Evolutionary conservation across 148 eudicot species (phyloP).

Genomic region (Chenopodium album): DNA sequence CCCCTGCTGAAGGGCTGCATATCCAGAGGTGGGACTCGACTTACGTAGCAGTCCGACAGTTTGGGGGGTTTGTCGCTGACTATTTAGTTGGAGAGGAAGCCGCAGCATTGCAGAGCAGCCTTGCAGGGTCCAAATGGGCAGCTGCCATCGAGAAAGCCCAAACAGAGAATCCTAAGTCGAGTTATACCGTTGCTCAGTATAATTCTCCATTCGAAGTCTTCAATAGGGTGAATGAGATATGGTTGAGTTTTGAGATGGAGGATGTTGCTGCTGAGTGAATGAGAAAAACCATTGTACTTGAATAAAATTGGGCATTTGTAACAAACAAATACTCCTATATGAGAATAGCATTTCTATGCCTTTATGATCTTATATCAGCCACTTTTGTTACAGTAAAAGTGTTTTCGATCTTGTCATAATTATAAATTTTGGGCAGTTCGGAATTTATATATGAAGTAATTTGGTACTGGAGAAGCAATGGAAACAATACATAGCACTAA

Average conservation of each 20-base stretch:
- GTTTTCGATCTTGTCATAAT: no score
- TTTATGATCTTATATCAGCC: neutral
- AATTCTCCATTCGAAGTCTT: conserved; percentile 86
- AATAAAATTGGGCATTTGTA: neutral
- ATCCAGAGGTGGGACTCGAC: conserved; percentile 62
- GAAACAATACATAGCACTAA: neutral
- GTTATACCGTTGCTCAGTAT: conserved; percentile 76
- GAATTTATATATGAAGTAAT: neutral
- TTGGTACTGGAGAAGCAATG: neutral
- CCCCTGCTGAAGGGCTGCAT: conserved; percentile 62
- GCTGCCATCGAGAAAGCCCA: conserved; percentile 49
- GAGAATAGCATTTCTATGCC: neutral
- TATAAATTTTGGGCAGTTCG: no score
- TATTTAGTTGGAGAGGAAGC: conserved; percentile 58
- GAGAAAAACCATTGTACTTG: neutral
- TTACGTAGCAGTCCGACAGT: conserved; percentile 71
- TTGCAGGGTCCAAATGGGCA: conserved; percentile 65
- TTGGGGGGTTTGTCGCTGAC: conserved; percentile 61
- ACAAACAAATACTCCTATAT: neutral
- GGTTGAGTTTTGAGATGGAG: conserved; percentile 58
- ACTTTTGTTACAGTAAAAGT: neutral
- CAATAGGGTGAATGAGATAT: conserved; percentile 82
- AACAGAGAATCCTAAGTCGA: conserved; percentile 28
- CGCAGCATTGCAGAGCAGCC: conserved; percentile 52
- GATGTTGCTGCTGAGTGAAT: conserved; percentile 30